phyloP scores from a whole-genome alignment of 2,329 filamentous ascomycete genomes.

The Fusarium liriodendri region DNA sequence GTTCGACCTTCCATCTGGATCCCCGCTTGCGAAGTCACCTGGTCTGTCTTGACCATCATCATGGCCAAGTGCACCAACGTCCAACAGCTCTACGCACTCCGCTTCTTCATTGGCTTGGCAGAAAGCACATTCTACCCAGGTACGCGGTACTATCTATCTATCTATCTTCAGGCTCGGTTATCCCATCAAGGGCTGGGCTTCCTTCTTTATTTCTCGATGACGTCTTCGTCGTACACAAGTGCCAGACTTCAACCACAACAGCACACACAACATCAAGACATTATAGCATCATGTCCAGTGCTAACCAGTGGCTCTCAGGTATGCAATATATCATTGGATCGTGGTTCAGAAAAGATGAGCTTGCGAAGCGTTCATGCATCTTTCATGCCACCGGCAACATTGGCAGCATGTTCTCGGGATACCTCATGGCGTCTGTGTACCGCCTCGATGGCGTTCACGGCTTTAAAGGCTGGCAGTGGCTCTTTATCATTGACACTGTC shows the following conservation, averaged over 20 bases:
- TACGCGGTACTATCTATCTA: constrained; percentile 43
- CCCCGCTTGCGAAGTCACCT: constrained; percentile 50
- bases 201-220: too few species aligned
- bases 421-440: constrained; percentile 56
- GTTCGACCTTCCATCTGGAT: constrained; percentile 56
- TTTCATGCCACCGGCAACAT: constrained; percentile 50
- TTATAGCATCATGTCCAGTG: not conserved
- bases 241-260: not conserved
- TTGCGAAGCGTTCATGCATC: constrained; percentile 56
- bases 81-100: constrained; percentile 51
- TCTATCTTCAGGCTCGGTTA: not conserved
- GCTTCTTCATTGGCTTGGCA: constrained; percentile 57
- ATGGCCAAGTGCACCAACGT: constrained; percentile 53
- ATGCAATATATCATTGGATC: constrained; percentile 54
- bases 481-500: constrained; percentile 51
- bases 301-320: constrained; percentile 32
- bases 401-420: constrained; percentile 45
- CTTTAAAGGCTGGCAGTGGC: constrained; percentile 59
- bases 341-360: constrained; percentile 57
- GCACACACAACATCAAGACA: not conserved
- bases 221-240: not conserved
- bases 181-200: not conserved
- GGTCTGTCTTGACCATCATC: constrained; percentile 48
- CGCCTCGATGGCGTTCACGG: constrained; percentile 53
- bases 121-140: constrained; percentile 54